Evolutionary conservation across 768 basidiomycete species (phyloP).

Genomic region (Cystobasidiopsis lactophilus): DNA sequence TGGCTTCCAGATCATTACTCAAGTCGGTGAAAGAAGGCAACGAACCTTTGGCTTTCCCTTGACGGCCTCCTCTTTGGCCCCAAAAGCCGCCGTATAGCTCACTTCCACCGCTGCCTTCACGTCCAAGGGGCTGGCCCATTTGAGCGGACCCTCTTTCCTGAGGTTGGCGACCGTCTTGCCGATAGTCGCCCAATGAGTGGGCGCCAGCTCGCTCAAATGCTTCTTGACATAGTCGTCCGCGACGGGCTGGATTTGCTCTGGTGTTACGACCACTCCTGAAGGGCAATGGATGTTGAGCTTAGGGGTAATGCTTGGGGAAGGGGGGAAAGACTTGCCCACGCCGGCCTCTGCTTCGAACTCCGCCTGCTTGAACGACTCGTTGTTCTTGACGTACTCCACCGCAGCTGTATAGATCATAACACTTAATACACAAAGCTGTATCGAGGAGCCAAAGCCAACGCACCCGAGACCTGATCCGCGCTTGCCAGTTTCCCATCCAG

Average conservation of each 20-base stretch:
- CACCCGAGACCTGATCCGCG: constrained; percentile 70
- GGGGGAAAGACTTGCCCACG: constrained; percentile 40
- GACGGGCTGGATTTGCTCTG: constrained; percentile 37
- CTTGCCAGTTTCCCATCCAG: constrained; percentile 49
- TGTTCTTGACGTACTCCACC: constrained; percentile 45
- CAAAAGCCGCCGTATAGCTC: constrained; percentile 44
- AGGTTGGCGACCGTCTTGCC: constrained; percentile 43
- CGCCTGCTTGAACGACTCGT: constrained; percentile 37
- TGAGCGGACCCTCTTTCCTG: constrained; percentile 39
- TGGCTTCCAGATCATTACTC: constrained; percentile 39
- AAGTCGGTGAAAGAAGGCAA: constrained; percentile 42
- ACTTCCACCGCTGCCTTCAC: constrained; percentile 60
- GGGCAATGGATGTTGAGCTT: neutral
- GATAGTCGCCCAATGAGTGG: constrained; percentile 48
- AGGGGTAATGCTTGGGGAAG: neutral
- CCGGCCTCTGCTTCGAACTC: constrained; percentile 65
- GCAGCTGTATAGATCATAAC: constrained; percentile 34
- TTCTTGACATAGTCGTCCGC: constrained; percentile 36
- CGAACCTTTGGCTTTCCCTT: constrained; percentile 62
- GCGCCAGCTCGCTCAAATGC: constrained; percentile 31
- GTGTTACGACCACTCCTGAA: constrained; percentile 35
- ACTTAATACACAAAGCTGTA: neutral
- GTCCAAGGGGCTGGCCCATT: constrained; percentile 67
- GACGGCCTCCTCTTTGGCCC: constrained; percentile 36
- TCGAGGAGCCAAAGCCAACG: constrained; percentile 17